Evolutionary conservation across 148 eudicot species (phyloP), one percentile per base, ranked within the genome.

Genomic region (Amaranthus hypochondriacus): DNA sequence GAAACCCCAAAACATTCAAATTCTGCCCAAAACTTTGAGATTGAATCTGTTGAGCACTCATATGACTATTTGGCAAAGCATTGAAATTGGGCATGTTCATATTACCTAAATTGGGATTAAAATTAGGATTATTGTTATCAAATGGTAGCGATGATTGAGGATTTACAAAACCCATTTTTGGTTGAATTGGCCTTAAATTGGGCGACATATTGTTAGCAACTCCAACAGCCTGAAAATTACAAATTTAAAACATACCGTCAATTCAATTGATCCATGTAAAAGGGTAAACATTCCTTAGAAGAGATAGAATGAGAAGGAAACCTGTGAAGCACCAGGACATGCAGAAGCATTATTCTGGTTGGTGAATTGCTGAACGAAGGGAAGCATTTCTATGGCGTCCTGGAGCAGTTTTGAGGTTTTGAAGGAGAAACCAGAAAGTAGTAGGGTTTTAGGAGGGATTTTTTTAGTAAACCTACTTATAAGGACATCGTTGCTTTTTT

Each of bases 151-250:
- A 44, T 73, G 48, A 68, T 69, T 79, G 78, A 47, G 85, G 78
- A 68, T 76, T 83, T 14, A 69, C 70, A 67, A 80, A 80, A 44
- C 79, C 77, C 71, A 72, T 47, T 68, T 80, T 83, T 53, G 85
- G 49, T 56, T 77, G 78, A 28, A 80, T 62, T 79, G 76, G 83
- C 83, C 74, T 61, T 28, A 70, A 56, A 62, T 83, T 83, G 44
- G 78, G 81, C 70, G 71, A 64, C 63, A 67, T 65, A 62, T 80
- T 78, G 46, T 7, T 56, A 8, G 67, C 42, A 70, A 46, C 58
- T 62, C 82, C 81, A 70, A 18, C 62, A n/a, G 6, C 75, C 86
- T 80, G 73, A 70, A 68, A 18, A 15, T 66, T 13, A 15, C 39
- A 44, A 71, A 21, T 48, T 51, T 66, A 60, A 8, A 62, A 68